Base-by-base conservation (phyloP, 805 yeast genomes). In the Starmerella powellii region DNA sequence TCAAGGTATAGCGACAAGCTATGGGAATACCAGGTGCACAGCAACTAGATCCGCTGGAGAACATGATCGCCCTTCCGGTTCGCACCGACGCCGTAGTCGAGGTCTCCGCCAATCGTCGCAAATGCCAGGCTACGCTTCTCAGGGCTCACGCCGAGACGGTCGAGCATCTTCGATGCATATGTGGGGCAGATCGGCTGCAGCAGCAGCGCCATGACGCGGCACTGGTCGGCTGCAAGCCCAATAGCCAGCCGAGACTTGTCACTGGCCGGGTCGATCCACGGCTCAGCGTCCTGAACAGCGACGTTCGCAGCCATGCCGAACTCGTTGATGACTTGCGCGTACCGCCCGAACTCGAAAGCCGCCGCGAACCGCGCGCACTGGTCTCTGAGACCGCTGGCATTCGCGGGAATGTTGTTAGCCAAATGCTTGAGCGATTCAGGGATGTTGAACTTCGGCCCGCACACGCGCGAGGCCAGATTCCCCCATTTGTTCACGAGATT, bases 401-500 rank as follows among this genome's bases (percentile, higher is more conserved):
- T 12, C 12, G 46, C 29, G 16, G 37, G 1, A 3, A 11, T 16
- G 32, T 34, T 10, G 31, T 30, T 1, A 28, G 33, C 34, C 6
- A 40, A 27, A 4, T 26, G 36, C 2, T 20, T 24, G 10, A 50
- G 39, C 3, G 49, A 23, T 3, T 30, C 40, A 3, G 33, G 23
- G 15, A 83, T 65, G 54, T 70, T 61, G 54, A 88, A 88, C 43
- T 77, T 75, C 27, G 70, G 66, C 1, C 87, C 83, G 41, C 93
- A 76, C 28, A 78, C 72, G 46, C 98, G 67, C 47, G 78, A 72
- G 17, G 80, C 67, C 37, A 87, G 65, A 55, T 88, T 91, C 35
- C 91, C 86, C 63, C 78, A 78, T 58, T 87, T 87, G 46, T 85
- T 84, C 43, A 84, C 76, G 31, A 88, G 65, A 51, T 76, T 73